Evolutionary conservation across 2,329 filamentous ascomycete genomes (phyloP).

Genomic region (Orbilia oligospora): DNA sequence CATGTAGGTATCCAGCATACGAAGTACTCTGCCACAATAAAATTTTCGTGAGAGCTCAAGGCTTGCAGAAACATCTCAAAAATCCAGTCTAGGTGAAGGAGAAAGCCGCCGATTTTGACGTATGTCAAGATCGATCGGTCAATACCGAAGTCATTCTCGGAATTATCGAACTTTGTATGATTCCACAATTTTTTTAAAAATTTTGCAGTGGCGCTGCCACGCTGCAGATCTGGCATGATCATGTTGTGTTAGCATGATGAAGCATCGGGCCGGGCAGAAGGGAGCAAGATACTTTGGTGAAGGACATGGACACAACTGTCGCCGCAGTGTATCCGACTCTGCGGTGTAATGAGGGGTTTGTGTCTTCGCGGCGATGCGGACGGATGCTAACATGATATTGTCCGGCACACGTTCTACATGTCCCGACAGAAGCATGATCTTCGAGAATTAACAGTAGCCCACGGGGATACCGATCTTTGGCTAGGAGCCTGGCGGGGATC

Average conservation of each 20-base stretch:
- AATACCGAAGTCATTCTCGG: background rate
- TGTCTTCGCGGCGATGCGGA: background rate
- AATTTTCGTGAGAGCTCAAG: conserved; percentile 31
- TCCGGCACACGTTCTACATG: background rate
- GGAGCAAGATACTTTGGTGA: background rate
- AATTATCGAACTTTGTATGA: background rate
- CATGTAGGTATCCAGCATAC: too few species aligned
- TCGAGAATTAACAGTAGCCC: too few species aligned
- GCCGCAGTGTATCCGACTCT: background rate
- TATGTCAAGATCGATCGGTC: background rate
- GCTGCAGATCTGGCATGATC: background rate
- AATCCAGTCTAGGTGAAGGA: background rate
- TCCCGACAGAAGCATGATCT: background rate
- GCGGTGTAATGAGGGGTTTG: background rate
- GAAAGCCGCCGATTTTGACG: conserved; percentile 12
- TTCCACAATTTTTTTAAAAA: background rate
- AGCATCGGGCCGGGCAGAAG: background rate
- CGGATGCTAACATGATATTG: background rate
- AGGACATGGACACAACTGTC: background rate
- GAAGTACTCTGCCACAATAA: conserved; percentile 19
- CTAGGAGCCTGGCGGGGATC: too few species aligned
- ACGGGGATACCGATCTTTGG: too few species aligned
- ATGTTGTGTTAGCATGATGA: conserved; percentile 1
- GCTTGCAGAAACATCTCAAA: conserved; percentile 1
- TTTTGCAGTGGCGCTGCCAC: background rate